Percentiles rank a stretch among this genome's conserved stretches.
phyloP scores from a whole-genome alignment of 805 yeast genomes.

The Yueomyces sinensis region DNA sequence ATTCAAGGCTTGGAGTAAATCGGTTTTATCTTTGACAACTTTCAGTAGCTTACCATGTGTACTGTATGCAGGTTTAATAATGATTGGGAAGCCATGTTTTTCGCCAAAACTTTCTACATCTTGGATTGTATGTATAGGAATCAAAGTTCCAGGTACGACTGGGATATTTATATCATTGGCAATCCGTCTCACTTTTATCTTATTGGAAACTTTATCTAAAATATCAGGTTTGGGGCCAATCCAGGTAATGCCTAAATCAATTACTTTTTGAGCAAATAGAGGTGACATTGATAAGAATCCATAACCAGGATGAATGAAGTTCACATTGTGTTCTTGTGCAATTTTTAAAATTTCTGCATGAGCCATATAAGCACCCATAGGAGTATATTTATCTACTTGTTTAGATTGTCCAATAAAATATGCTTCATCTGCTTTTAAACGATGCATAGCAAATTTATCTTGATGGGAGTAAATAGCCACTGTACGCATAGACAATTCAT shows the following conservation, averaged over 20 bases:
- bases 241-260: constrained; percentile 83
- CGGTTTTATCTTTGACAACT: constrained; percentile 91
- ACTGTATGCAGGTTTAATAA: constrained; percentile 95
- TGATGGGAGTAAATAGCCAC: constrained; percentile 95
- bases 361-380: constrained; percentile 89
- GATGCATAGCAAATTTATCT: constrained; percentile 86
- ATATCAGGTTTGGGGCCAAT: constrained; percentile 80
- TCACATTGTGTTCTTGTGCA: constrained; percentile 60
- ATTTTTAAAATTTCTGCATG: constrained; percentile 84
- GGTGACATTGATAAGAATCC: constrained; percentile 84
- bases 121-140: constrained; percentile 69
- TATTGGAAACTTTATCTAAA: constrained; percentile 90
- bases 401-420: constrained; percentile 68
- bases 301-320: constrained; percentile 86
- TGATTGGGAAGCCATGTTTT: constrained; percentile 84
- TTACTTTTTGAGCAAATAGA: constrained; percentile 83
- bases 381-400: constrained; percentile 60
- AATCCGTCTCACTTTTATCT: constrained; percentile 79
- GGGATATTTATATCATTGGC: constrained; percentile 76
- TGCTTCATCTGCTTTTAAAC: constrained; percentile 85
- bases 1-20: constrained; percentile 74
- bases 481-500: constrained; percentile 89
- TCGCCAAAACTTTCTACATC: constrained; percentile 70
- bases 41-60: constrained; percentile 99
- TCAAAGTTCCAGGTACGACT: constrained; percentile 92